Percentiles rank a stretch among this genome's conserved stretches.
phyloP scores from a whole-genome alignment of 176 grass and related monocot genomes.

The Tuctoria greenei region DNA sequence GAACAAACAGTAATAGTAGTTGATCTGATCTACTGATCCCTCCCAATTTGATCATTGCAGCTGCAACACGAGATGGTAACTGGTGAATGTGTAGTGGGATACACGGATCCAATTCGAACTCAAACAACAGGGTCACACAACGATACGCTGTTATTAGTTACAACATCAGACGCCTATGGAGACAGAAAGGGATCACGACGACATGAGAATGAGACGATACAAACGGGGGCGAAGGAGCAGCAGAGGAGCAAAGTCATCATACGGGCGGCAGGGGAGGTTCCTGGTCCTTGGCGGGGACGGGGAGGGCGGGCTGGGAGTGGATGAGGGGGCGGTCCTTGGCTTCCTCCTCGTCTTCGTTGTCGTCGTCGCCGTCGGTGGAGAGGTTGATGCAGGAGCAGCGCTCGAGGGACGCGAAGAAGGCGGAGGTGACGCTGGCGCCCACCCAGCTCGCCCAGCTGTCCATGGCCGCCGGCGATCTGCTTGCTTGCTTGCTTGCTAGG shows the following conservation, averaged over 20 bases:
- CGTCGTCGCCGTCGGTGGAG: conserved; percentile 60
- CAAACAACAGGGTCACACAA: neutral
- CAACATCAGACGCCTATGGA: neutral
- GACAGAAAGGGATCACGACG: neutral
- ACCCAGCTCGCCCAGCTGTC: conserved; percentile 65
- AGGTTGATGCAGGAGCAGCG: conserved; percentile 92
- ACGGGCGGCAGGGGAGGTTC: conserved; percentile 42
- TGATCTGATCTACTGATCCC: neutral
- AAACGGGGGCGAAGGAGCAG: neutral
- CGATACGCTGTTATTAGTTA: neutral
- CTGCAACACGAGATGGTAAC: neutral
- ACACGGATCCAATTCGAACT: neutral
- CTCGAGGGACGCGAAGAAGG: conserved; percentile 88
- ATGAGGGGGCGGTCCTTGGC: conserved; percentile 62
- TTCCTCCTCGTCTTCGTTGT: conserved; percentile 48
- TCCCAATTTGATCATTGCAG: neutral
- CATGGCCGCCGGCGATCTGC: conserved; percentile 21
- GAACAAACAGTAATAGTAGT: neutral
- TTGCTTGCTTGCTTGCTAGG: conserved; percentile 4
- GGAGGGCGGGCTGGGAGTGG: neutral
- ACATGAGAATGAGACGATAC: neutral
- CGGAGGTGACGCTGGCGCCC: conserved; percentile 56
- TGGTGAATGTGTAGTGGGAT: neutral
- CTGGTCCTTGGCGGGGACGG: neutral
- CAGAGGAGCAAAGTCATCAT: neutral